These are phyloP conservation scores for Moringa oleifera DNA, from an alignment of 345 rosid species.

Conservation along the genomic window DNA sequence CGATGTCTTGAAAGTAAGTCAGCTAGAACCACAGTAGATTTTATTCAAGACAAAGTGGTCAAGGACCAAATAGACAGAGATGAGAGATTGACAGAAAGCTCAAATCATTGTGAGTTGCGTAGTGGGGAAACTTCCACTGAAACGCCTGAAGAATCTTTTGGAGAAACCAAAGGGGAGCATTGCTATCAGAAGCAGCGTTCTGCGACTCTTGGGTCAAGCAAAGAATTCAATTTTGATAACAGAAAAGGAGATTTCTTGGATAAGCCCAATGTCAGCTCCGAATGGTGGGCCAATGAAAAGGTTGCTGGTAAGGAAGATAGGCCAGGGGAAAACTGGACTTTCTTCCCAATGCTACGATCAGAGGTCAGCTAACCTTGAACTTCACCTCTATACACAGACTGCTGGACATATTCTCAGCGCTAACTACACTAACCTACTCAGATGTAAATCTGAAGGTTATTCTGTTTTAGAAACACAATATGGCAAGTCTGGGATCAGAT, in stretches of 20 bases:
- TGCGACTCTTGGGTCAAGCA: slow-evolving; percentile 62
- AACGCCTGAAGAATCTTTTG: slow-evolving; percentile 25
- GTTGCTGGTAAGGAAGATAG: slow-evolving; percentile 58
- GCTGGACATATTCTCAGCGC: slow-evolving; percentile 9
- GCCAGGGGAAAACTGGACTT: slow-evolving; percentile 64
- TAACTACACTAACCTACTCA: slow-evolving; percentile 11
- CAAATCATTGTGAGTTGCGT: slow-evolving; percentile 19
- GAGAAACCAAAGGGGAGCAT: slow-evolving; percentile 50
- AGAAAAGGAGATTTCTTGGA: slow-evolving; percentile 43
- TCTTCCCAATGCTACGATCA: slow-evolving; percentile 82
- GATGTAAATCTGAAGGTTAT: slow-evolving; percentile 20
- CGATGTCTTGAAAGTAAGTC: slow-evolving; percentile 70
- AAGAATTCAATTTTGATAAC: slow-evolving; percentile 85
- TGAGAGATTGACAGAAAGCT: slow-evolving; percentile 8
- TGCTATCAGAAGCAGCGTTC: slow-evolving; percentile 48
- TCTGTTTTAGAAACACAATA: slow-evolving; percentile 12
- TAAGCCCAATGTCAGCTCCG: slow-evolving; percentile 43
- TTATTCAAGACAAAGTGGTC: slow-evolving; percentile 19
- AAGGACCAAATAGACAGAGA: slow-evolving; percentile 21
- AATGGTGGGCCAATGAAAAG: slow-evolving; percentile 91
- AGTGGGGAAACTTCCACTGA: slow-evolving; percentile 25
- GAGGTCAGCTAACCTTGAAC: slow-evolving; percentile 46
- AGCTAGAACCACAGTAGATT: slow-evolving; percentile 30
- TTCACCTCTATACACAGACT: slow-evolving; percentile 2
- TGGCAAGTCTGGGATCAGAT: slow-evolving; percentile 11